Conservation (phyloP, 2,329 filamentous ascomycete genomes). For the Hypocreales sp. region DNA sequence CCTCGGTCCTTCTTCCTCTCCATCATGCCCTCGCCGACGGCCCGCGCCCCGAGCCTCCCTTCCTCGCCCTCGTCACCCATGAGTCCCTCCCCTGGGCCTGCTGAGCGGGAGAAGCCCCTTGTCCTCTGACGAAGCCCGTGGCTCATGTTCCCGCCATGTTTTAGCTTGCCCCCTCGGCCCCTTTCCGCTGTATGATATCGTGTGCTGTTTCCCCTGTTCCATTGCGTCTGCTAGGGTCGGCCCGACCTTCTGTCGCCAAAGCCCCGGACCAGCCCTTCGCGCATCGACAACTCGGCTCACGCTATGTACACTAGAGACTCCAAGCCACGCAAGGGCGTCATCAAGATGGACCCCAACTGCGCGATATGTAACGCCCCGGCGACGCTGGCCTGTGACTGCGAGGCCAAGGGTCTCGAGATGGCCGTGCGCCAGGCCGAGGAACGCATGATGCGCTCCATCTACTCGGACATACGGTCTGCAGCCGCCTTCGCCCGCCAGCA, state of each 20-base stretch:
- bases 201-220: conserved; percentile 1
- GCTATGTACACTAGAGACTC: conserved; percentile 36
- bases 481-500: neutral
- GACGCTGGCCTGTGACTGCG: conserved; percentile 44
- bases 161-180: neutral
- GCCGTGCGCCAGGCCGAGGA: conserved; percentile 48
- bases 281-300: too few species aligned
- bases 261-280: too few species aligned
- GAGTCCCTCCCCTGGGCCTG: conserved; percentile 12
- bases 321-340: conserved; percentile 29
- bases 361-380: conserved; percentile 50
- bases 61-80: conserved; percentile 10
- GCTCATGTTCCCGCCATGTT: neutral
- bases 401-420: conserved; percentile 47
- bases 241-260: too few species aligned
- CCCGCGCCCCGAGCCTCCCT: conserved; percentile 6
- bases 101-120: conserved; percentile 10
- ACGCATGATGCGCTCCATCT: conserved; percentile 46
- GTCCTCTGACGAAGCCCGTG: too few species aligned
- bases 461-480: conserved; percentile 46
- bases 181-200: conserved; percentile 1
- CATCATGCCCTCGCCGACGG: too few species aligned
- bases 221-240: neutral
- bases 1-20: too few species aligned
- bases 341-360: conserved; percentile 55